These are phyloP conservation scores for Meyerozyma carpophila DNA, from an alignment of 1,139 yeast genomes.

Conservation along the genomic window DNA sequence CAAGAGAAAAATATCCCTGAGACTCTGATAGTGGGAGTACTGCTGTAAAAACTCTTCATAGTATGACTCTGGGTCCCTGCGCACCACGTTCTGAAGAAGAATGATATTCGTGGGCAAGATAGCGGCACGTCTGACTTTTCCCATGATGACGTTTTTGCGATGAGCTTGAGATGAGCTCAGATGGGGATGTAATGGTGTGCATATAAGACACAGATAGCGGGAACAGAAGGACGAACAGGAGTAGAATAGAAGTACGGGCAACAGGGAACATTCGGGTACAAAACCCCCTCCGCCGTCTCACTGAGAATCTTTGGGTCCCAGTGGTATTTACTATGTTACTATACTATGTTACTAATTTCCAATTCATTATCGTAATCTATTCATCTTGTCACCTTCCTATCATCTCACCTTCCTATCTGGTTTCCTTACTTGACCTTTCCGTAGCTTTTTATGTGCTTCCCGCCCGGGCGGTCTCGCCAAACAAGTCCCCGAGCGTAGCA, in stretches of 20 bases:
- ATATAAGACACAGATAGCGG: background rate
- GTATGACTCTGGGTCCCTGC: conserved; percentile 91
- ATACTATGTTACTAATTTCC: too few species aligned
- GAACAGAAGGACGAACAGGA: background rate
- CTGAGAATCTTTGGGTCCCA: background rate
- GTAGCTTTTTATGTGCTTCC: too few species aligned
- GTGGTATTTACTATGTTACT: background rate
- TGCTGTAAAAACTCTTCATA: conserved; percentile 91
- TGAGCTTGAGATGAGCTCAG: background rate
- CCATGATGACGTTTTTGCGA: conserved; percentile 44
- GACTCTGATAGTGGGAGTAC: conserved; percentile 84
- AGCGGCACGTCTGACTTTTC: conserved; percentile 84
- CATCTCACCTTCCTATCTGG: too few species aligned
- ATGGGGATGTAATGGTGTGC: background rate
- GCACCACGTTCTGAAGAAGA: conserved; percentile 81
- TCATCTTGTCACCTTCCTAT: too few species aligned
- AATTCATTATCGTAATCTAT: background rate
- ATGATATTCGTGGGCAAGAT: conserved; percentile 88
- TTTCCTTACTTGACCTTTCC: too few species aligned
- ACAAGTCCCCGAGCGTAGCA: conserved; percentile 65
- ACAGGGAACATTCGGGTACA: background rate
- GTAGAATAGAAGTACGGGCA: background rate
- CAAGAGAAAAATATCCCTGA: conserved; percentile 76
- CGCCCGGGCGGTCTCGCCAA: conserved; percentile 16
- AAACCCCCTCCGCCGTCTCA: background rate